Conservation (phyloP, 192 early-diverging fungal genomes). For the Backusella luteola region DNA sequence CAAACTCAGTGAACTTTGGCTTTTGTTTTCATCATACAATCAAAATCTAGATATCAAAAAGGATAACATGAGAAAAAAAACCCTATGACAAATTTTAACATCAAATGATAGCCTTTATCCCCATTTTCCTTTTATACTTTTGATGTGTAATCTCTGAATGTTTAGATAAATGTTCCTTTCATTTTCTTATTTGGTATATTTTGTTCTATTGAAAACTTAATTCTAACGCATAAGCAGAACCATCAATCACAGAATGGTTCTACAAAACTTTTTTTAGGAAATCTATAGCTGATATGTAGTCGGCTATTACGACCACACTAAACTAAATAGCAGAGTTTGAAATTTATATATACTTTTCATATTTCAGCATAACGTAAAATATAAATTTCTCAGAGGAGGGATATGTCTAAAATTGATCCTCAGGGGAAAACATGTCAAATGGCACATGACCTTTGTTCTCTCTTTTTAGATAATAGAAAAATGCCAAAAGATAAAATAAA, state of each 20-base stretch:
- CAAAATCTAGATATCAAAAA: background rate
- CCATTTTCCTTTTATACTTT: background rate
- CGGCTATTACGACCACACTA: background rate
- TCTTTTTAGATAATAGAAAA: background rate
- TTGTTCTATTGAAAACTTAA: conserved; percentile 8
- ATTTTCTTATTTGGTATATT: background rate
- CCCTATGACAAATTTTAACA: background rate
- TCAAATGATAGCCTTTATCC: background rate
- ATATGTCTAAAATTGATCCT: background rate
- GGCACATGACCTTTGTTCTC: background rate
- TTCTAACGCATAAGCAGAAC: background rate
- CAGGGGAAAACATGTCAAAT: conserved; percentile 1
- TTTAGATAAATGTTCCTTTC: background rate
- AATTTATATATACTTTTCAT: conserved; percentile 1
- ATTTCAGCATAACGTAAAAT: background rate
- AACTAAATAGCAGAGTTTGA: conserved; percentile 1
- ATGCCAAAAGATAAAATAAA: background rate
- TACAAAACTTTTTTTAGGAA: background rate
- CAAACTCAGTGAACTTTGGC: background rate
- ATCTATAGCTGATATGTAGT: background rate
- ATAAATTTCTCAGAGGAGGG: background rate
- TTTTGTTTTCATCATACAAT: background rate
- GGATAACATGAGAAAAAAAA: background rate
- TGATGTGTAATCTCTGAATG: background rate
- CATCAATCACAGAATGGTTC: background rate